Percentiles rank a stretch among this genome's conserved stretches.
These are phyloP conservation scores for Fusarium udum DNA, from an alignment of 2,329 filamentous ascomycete genomes.

Conservation along the genomic window DNA sequence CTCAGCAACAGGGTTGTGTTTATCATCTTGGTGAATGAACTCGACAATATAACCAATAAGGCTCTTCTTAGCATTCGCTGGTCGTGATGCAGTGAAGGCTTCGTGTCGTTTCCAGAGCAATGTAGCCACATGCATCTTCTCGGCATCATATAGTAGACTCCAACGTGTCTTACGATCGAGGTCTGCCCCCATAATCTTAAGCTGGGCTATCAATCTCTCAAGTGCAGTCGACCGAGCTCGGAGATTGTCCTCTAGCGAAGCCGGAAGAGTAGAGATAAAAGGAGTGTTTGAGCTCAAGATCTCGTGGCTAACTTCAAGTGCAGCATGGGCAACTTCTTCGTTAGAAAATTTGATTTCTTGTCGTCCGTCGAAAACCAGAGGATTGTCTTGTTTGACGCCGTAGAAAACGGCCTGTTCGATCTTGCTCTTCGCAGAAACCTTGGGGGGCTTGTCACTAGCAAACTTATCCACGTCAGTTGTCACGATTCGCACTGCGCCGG, in stretches of 20 bases:
- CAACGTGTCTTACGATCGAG: constrained; percentile 77
- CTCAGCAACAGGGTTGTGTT: constrained; percentile 70
- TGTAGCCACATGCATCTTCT: constrained; percentile 84
- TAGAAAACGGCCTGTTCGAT: constrained; percentile 96
- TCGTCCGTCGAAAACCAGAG: constrained; percentile 82
- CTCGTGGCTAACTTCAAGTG: constrained; percentile 80
- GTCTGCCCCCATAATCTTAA: constrained; percentile 71
- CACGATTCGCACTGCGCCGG: constrained; percentile 68
- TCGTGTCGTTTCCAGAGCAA: constrained; percentile 86
- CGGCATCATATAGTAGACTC: constrained; percentile 86
- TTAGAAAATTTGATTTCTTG: constrained; percentile 72
- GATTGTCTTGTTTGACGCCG: constrained; percentile 81
- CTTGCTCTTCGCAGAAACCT: constrained; percentile 85
- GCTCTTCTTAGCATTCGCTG: constrained; percentile 70
- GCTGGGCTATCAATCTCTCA: constrained; percentile 75
- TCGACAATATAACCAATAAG: constrained; percentile 79
- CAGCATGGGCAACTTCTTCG: constrained; percentile 79
- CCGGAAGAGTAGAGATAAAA: constrained; percentile 76
- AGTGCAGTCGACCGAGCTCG: constrained; percentile 77
- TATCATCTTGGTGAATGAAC: constrained; percentile 79
- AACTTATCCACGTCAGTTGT: constrained; percentile 69
- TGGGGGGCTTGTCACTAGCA: constrained; percentile 64
- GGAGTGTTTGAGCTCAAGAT: constrained; percentile 81
- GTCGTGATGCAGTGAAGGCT: constrained; percentile 67
- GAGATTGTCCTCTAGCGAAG: constrained; percentile 84